Percentiles rank a stretch among this genome's conserved stretches.
phyloP scores from a whole-genome alignment of 495 filamentous ascomycete genomes.

The Hypoxylon lenormandii region DNA sequence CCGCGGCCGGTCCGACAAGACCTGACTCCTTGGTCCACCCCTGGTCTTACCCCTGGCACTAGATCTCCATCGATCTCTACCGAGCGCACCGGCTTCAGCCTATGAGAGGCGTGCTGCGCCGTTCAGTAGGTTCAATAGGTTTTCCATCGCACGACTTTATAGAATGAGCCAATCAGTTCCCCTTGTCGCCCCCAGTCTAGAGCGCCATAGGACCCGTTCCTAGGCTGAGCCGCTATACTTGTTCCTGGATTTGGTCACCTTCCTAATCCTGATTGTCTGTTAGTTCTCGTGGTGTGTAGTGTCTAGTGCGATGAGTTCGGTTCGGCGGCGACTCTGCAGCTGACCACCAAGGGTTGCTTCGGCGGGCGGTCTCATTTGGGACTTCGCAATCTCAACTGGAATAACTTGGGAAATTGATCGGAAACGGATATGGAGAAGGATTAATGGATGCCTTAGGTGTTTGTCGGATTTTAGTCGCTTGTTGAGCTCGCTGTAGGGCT shows the following conservation, averaged over 20 bases:
- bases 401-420: conserved; percentile 30
- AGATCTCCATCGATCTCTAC: conserved; percentile 29
- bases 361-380: conserved; percentile 31
- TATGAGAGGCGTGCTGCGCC: conserved; percentile 23
- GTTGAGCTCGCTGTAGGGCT: conserved; percentile 23
- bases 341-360: conserved; percentile 18
- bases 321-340: conserved; percentile 7
- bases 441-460: not conserved
- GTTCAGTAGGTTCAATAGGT: too few species aligned
- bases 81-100: conserved; percentile 15
- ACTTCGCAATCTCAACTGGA: conserved; percentile 7
- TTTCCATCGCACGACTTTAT: conserved; percentile 7
- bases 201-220: conserved; percentile 8
- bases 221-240: conserved; percentile 37
- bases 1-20: conserved; percentile 26
- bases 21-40: conserved; percentile 1
- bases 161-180: conserved; percentile 19
- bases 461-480: conserved; percentile 20
- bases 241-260: conserved; percentile 33
- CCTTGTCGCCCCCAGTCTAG: conserved; percentile 7
- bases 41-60: conserved; percentile 1
- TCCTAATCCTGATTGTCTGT: conserved; percentile 17
- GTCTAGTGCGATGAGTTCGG: conserved; percentile 6
- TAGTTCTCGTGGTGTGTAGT: not conserved
- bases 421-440: not conserved